Evolutionary conservation across 768 basidiomycete species (phyloP).

Genomic region (Tulasnella sp.): DNA sequence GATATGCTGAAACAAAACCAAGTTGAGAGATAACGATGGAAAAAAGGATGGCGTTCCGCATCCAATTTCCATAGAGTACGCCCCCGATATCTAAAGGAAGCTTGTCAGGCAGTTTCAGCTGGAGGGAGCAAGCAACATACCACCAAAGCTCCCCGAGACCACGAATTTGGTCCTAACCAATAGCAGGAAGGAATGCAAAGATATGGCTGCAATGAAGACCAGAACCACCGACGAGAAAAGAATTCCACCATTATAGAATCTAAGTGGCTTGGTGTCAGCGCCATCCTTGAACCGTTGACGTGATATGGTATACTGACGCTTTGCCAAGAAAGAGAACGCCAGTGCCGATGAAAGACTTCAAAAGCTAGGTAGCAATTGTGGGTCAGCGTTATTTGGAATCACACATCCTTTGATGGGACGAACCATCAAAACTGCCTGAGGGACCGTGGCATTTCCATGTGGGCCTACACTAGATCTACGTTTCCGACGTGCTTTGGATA

Average conservation of each 20-base stretch:
- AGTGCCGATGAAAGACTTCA: slow-evolving; percentile 94
- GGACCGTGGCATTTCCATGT: slow-evolving; percentile 82
- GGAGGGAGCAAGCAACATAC: slow-evolving; percentile 40
- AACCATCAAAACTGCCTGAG: slow-evolving; percentile 92
- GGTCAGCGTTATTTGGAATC: slow-evolving; percentile 10
- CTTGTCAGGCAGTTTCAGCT: background rate
- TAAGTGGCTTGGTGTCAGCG: slow-evolving; percentile 37
- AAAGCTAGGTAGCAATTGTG: slow-evolving; percentile 49
- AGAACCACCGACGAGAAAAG: slow-evolving; percentile 81
- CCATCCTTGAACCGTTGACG: background rate
- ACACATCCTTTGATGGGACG: slow-evolving; percentile 32
- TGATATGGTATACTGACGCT: slow-evolving; percentile 54
- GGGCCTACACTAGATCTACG: slow-evolving; percentile 54
- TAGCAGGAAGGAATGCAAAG: slow-evolving; percentile 89
- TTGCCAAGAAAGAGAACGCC: slow-evolving; percentile 95
- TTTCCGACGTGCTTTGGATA: slow-evolving; percentile 36
- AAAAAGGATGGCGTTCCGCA: slow-evolving; percentile 82
- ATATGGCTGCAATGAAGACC: slow-evolving; percentile 75
- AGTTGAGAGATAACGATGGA: slow-evolving; percentile 88
- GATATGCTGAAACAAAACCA: slow-evolving; percentile 87
- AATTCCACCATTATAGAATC: slow-evolving; percentile 93
- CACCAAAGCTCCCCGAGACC: slow-evolving; percentile 90
- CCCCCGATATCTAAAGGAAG: slow-evolving; percentile 81
- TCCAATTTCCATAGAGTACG: slow-evolving; percentile 82
- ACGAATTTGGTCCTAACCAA: slow-evolving; percentile 83